Percentiles rank a stretch among this genome's conserved stretches.
Evolutionary conservation across 2,329 filamentous ascomycete species (phyloP).

Genomic region (Phialocephala sp.): DNA sequence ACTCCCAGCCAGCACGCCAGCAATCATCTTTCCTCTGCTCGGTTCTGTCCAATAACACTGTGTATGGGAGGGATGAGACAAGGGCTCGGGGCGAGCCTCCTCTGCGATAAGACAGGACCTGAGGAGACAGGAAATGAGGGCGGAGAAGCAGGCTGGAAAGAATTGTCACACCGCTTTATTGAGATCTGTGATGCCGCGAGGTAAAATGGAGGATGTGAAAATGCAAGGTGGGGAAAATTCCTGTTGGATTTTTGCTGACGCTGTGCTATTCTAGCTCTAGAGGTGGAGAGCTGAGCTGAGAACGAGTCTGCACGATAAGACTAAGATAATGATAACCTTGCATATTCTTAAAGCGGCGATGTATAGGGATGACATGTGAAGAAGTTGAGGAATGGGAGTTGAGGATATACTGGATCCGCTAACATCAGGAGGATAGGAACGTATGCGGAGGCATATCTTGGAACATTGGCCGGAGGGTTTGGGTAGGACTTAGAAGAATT

Average conservation of each 20-base stretch:
- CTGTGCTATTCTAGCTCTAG: not conserved
- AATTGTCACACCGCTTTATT: conserved; percentile 4
- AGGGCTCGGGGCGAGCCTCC: not conserved
- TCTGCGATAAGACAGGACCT: not conserved
- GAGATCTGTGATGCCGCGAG: too few relatives aligned
- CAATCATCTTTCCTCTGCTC: not conserved
- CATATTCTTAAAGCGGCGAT: not conserved
- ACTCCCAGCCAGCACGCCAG: not conserved
- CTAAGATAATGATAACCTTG: conserved; percentile 3
- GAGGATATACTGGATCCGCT: not conserved
- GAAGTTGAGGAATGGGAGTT: not conserved
- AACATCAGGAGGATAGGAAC: not conserved
- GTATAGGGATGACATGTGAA: not conserved
- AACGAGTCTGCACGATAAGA: not conserved
- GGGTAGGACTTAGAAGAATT: too few relatives aligned
- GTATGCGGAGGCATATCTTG: too few relatives aligned
- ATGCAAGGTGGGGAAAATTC: not conserved
- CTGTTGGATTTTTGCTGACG: not conserved
- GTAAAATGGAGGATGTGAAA: not conserved
- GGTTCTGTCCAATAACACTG: too few relatives aligned
- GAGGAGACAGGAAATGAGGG: not conserved
- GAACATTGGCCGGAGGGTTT: too few relatives aligned
- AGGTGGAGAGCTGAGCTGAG: not conserved
- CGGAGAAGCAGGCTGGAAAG: not conserved
- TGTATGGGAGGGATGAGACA: not conserved